These are phyloP conservation scores for Phytophthora pseudosyringae DNA, from an alignment of 352 stramenopile genomes.

Conservation along the genomic window DNA sequence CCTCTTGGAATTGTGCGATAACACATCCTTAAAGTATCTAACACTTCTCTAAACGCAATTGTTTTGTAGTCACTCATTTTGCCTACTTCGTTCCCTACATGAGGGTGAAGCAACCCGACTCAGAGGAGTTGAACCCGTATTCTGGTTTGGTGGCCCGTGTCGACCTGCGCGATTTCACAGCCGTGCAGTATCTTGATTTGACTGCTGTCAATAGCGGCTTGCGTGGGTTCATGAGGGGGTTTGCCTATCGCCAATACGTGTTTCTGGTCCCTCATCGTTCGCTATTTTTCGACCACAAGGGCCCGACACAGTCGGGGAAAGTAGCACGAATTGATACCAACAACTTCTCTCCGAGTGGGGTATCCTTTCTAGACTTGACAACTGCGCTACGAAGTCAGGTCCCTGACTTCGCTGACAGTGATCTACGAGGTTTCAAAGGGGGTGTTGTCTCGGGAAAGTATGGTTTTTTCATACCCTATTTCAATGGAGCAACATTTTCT, in stretches of 20 bases:
- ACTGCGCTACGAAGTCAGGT: conserved; percentile 67
- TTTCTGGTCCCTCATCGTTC: conserved; percentile 67
- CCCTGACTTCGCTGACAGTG: conserved; percentile 60
- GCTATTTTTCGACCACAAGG: conserved; percentile 30
- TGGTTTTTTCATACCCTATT: conserved; percentile 82
- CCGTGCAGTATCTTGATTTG: conserved; percentile 60
- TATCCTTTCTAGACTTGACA: conserved; percentile 66
- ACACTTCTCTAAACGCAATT: not conserved
- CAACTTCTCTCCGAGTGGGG: conserved; percentile 56
- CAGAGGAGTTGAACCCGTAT: conserved; percentile 50
- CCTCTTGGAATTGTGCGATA: not conserved
- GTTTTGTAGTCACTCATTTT: conserved; percentile 58
- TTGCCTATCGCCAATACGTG: conserved; percentile 79
- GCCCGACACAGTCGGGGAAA: conserved; percentile 55
- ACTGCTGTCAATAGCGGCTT: conserved; percentile 52
- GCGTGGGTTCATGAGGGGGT: conserved; percentile 71
- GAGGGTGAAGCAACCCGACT: conserved; percentile 44
- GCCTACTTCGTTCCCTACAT: conserved; percentile 82
- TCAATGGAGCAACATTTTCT: conserved; percentile 68
- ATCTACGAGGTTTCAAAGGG: conserved; percentile 71
- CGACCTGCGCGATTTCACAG: conserved; percentile 69
- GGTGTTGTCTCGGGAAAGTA: conserved; percentile 81
- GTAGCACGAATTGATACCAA: conserved; percentile 75
- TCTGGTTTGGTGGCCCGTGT: conserved; percentile 66
- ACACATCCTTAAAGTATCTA: not conserved